Base-by-base conservation (phyloP, 2,329 filamentous ascomycete species). In the Colletotrichum sp. region DNA sequence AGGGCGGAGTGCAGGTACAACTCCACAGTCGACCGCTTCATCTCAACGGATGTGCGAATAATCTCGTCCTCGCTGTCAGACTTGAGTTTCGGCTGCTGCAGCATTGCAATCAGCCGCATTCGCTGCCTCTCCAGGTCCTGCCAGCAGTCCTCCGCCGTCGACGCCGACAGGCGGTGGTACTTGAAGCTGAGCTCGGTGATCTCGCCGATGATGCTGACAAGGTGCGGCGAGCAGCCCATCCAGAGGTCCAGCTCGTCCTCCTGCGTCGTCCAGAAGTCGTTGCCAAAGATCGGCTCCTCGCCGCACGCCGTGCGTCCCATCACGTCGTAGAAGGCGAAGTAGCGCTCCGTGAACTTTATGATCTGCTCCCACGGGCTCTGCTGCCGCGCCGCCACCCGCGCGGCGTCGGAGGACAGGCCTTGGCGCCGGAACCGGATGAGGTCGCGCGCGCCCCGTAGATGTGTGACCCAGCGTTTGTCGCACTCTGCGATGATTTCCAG, bases 241-340 rank as follows among this genome's bases (percentile, higher is more conserved):
- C 86, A 87, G 9, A 82, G 78, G 74, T 87, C 84, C 36, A 86
- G 82, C 7, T 80, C 79, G 30, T 80, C 80, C 43, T 84, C 83
- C 43, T 82, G 79, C 8, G 83, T 79, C 28, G 80, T 79, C 86
- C 86, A 87, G 67, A 87, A 87, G 70, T 87, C 85, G 65, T 79
- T 83, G 4, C 85, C 86, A 66, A 87, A 87, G 2, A 85, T 79
- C 0, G 85, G 82, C 61, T 84, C 83, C 56, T 87, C 84, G 10
- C 84, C 86, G 76, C 86, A 87, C 3, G 86, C 86, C 1, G 86
- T 87, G 12, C 86, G 84, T 10, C 86, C 86, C 80, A 87, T 87
- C 60, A 87, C 85, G 75, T 87, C 86, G 71, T 87, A 86, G 55
- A 87, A 87, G 18, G 86, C 86, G 71, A 87, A 87, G 74, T 87